phyloP scores from a whole-genome alignment of 805 yeast genomes.

The Zygotorulaspora sp. region DNA sequence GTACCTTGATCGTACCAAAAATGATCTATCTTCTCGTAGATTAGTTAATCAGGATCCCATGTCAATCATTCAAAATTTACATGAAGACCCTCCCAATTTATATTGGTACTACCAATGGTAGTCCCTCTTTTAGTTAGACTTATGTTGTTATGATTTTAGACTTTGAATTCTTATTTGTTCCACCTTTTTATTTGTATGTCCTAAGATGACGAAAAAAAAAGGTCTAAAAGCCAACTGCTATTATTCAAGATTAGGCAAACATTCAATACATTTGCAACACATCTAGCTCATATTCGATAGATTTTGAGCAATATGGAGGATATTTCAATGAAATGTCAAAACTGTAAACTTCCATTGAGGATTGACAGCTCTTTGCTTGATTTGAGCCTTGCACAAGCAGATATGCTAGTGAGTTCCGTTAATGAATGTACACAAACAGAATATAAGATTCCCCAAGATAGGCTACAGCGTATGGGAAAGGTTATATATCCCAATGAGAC shows the following conservation, averaged over 20 bases:
- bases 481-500: constrained; percentile 22
- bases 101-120: constrained; percentile 35
- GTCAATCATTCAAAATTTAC: constrained; percentile 15
- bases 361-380: constrained; percentile 43
- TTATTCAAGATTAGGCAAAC: no score
- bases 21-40: constrained; percentile 22
- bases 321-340: constrained; percentile 37
- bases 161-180: no score
- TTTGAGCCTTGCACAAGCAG: constrained; percentile 43
- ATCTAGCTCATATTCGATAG: no score
- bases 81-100: constrained; percentile 22
- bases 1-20: constrained; percentile 26
- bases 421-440: constrained; percentile 7
- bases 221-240: no score
- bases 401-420: constrained; percentile 35
- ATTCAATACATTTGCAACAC: no score
- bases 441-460: constrained; percentile 23
- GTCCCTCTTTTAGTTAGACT: no score
- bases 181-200: no score
- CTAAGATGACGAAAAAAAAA: no score
- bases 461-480: constrained; percentile 19
- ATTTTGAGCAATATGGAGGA: constrained; percentile 10
- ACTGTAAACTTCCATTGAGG: constrained; percentile 42
- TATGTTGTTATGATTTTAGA: no score
- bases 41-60: constrained; percentile 18